These are phyloP conservation scores for Daldinia sp. DNA, from an alignment of 2,329 filamentous ascomycete genomes.

Conservation along the genomic window DNA sequence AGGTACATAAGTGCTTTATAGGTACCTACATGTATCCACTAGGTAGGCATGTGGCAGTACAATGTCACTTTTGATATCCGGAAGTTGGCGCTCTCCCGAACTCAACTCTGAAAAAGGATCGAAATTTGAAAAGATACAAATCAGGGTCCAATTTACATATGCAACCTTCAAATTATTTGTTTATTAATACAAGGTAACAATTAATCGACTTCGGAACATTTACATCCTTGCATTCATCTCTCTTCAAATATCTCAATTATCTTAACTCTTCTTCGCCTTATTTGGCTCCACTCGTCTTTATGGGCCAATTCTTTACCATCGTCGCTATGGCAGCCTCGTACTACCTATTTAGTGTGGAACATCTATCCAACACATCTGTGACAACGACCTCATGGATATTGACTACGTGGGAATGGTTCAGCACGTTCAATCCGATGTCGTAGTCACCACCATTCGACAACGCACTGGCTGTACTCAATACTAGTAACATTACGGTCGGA, in stretches of 20 bases:
- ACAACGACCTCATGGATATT: constrained; percentile 13
- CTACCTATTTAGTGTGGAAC: background rate
- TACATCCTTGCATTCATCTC: constrained; percentile 3
- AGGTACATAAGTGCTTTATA: background rate
- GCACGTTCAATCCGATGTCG: constrained; percentile 5
- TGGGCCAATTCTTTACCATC: constrained; percentile 23
- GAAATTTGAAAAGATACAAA: constrained; percentile 2
- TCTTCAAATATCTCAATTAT: constrained; percentile 16
- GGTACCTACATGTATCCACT: background rate
- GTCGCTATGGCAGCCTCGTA: constrained; percentile 20
- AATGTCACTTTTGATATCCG: constrained; percentile 2
- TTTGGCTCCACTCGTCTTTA: constrained; percentile 17
- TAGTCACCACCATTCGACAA: constrained; percentile 4
- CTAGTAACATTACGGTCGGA: constrained; percentile 15
- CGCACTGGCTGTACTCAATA: background rate
- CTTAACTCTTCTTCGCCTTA: background rate
- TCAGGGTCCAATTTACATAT: constrained; percentile 23
- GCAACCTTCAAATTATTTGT: constrained; percentile 22
- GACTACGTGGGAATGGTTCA: constrained; percentile 2
- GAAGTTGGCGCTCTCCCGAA: constrained; percentile 19
- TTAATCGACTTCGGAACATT: constrained; percentile 21
- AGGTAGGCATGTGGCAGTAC: background rate
- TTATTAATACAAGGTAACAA: constrained; percentile 17
- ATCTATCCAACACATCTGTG: constrained; percentile 7
- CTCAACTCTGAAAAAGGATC: background rate